phyloP scores from a whole-genome alignment of 2,329 filamentous ascomycete species.

The Aspergillus sp. region DNA sequence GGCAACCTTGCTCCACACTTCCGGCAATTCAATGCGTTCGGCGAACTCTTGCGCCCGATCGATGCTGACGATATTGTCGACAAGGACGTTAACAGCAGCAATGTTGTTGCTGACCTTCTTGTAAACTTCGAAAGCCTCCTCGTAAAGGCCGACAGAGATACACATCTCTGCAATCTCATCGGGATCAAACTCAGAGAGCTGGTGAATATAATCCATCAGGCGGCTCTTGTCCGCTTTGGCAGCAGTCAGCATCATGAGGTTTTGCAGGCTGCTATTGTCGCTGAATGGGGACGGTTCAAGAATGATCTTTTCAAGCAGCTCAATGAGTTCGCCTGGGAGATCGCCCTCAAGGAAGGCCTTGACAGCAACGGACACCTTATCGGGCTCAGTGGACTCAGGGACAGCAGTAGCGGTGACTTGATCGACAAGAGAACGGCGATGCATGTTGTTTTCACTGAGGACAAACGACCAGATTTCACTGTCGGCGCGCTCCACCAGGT shows the following conservation, averaged over 20 bases:
- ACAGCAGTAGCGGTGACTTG: slow-evolving; percentile 95
- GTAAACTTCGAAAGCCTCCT: slow-evolving; percentile 97
- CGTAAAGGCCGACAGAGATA: slow-evolving; percentile 87
- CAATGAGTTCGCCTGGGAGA: slow-evolving; percentile 86
- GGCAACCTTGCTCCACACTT: slow-evolving; percentile 97
- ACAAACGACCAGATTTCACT: slow-evolving; percentile 90
- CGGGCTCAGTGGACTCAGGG: slow-evolving; percentile 81
- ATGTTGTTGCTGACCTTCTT: slow-evolving; percentile 92
- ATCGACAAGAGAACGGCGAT: slow-evolving; percentile 86
- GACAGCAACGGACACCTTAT: slow-evolving; percentile 90
- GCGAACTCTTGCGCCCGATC: slow-evolving; percentile 94
- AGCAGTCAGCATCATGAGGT: slow-evolving; percentile 89
- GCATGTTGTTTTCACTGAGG: slow-evolving; percentile 88
- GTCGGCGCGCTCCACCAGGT: slow-evolving; percentile 84
- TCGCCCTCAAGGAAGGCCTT: slow-evolving; percentile 87
- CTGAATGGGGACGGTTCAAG: slow-evolving; percentile 98
- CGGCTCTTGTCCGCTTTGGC: slow-evolving; percentile 92
- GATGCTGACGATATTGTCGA: slow-evolving; percentile 95
- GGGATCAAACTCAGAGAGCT: slow-evolving; percentile 77
- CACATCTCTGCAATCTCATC: slow-evolving; percentile 89
- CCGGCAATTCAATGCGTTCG: slow-evolving; percentile 83
- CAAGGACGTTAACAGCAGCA: slow-evolving; percentile 79
- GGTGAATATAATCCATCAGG: slow-evolving; percentile 93
- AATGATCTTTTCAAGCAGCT: slow-evolving; percentile 97
- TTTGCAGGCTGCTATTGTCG: slow-evolving; percentile 93